Conservation (phyloP, 2,329 filamentous ascomycete species). For the Myriosclerotinia curreyana region DNA sequence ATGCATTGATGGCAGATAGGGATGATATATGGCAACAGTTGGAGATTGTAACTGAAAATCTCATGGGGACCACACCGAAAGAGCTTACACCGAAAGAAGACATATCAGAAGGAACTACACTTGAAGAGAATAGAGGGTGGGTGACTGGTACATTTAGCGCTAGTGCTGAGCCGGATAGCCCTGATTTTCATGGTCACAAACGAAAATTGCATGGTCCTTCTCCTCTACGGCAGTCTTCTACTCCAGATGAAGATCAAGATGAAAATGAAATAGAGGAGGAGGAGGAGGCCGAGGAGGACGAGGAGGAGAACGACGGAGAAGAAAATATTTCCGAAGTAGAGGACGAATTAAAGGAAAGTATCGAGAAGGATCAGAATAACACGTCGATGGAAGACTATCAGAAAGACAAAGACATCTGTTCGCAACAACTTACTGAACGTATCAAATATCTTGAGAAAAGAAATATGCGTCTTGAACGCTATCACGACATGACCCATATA, state of each 20-base stretch:
- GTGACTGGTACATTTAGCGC: background rate
- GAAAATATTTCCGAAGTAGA: background rate
- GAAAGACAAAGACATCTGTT: background rate
- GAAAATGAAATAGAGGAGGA: background rate
- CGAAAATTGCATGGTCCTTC: background rate
- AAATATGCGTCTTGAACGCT: slow-evolving; percentile 4
- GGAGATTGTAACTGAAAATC: slow-evolving; percentile 14
- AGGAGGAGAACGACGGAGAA: too few relatives aligned
- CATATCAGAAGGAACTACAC: background rate
- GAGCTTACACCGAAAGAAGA: background rate
- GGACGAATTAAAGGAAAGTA: background rate
- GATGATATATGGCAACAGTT: slow-evolving; percentile 6
- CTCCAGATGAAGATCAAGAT: background rate
- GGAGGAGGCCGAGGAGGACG: background rate
- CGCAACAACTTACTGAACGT: background rate
- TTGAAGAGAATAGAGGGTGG: background rate
- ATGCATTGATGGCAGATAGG: background rate
- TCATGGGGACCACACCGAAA: background rate
- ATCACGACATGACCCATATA: background rate
- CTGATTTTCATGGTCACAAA: background rate
- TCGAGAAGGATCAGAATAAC: background rate
- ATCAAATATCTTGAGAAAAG: slow-evolving; percentile 5
- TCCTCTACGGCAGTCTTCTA: slow-evolving; percentile 9
- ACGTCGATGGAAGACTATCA: background rate
- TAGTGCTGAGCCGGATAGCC: background rate